phyloP scores from a whole-genome alignment of 2,329 filamentous ascomycete genomes.

The Sphaceloma murrayae region DNA sequence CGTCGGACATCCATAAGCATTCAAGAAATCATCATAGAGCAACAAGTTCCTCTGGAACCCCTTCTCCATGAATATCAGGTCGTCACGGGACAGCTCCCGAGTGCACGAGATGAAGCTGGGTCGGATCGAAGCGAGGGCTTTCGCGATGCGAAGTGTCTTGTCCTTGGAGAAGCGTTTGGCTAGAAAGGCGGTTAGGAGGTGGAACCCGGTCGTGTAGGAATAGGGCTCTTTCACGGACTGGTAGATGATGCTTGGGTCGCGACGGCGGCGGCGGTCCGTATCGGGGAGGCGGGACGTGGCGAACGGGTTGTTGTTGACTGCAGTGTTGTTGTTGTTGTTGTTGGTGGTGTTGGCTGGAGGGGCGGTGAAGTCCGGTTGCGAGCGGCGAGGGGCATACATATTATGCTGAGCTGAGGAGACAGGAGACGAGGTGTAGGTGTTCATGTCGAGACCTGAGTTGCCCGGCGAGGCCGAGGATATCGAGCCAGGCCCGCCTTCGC shows the following conservation, averaged over 20 bases:
- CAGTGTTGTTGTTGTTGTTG: not conserved
- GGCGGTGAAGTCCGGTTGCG: conserved; percentile 14
- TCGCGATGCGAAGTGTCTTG: conserved; percentile 73
- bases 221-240: conserved; percentile 84
- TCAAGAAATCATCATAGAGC: conserved; percentile 88
- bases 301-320: conserved; percentile 28
- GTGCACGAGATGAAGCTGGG: conserved; percentile 90
- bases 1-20: conserved; percentile 78
- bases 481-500: conserved; percentile 43
- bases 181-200: conserved; percentile 73
- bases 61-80: conserved; percentile 96
- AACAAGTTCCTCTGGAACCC: conserved; percentile 87
- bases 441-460: conserved; percentile 43
- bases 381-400: conserved; percentile 10
- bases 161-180: conserved; percentile 67
- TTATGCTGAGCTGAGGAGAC: conserved; percentile 16
- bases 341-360: not conserved
- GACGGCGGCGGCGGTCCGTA: conserved; percentile 40
- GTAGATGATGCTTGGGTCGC: conserved; percentile 78
- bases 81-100: conserved; percentile 75
- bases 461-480: conserved; percentile 51
- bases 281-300: conserved; percentile 24
- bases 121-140: conserved; percentile 78
- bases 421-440: conserved; percentile 28
- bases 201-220: conserved; percentile 81